Base-by-base conservation (phyloP, 208 protist genomes). In the Crithidia fasciculata region DNA sequence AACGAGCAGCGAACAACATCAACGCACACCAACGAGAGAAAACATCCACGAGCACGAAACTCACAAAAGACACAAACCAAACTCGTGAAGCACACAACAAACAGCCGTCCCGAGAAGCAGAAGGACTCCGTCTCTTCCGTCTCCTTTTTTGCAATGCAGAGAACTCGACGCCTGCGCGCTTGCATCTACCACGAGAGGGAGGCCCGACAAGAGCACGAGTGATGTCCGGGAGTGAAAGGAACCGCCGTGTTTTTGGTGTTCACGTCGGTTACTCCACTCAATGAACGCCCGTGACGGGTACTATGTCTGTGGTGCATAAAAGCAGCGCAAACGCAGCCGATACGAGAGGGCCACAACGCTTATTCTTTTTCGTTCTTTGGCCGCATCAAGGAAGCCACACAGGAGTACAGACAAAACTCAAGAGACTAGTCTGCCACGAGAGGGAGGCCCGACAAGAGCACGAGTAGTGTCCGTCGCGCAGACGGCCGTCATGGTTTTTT, bases 401-500 rank as follows among this genome's bases (percentile, higher is more conserved):
- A 58, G n/a, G 45, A 8, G 12, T 13, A 49, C 45, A 49, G 9
- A 13, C 45, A 49, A 0, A 49, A 8, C 9, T 8, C 45, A 49
- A 49, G 9, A 49, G 12, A 49, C 9, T 49, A 28, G 45, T 90
- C 85, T 90, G 39, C 82, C 85, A 90, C 82, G 61, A 86, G 76
- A 87, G 82, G 85, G 85, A 90, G 85, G 85, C 85, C 82, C 85
- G 49, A 87, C 82, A 90, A 71, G 72, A 71, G 85, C 85, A 90
- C 74, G 57, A 73, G 54, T 58, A 28, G 37, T 84, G 70, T 67
- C 72, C 69, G 12, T 18, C 28, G 16, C 57, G 47, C 44, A 58
- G 9, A 49, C 9, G 45, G 12, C 45, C 7, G 47, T 2, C 5
- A 49, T 28, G 4, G 12, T 5, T 10, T 8, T 9, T 44, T 10